Evolutionary conservation across 371 early-diverging fungal genomes (phyloP), one percentile per base, ranked within the genome.

Genomic region (Zopfochytrium polystomum): DNA sequence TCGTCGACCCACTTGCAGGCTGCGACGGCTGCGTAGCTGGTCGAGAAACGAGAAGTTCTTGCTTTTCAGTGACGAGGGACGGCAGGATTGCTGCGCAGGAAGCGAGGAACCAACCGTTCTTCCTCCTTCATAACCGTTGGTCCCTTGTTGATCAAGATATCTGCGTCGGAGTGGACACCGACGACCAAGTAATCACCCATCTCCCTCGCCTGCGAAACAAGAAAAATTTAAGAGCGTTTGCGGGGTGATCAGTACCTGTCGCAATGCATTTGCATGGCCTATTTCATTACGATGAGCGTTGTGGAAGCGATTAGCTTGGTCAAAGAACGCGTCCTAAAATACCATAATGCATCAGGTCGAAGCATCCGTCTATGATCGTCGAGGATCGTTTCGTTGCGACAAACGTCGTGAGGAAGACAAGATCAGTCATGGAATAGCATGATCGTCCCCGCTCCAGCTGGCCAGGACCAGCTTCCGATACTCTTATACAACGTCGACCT

Each of bases 1-100:
- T 90, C 85, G 72, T 97, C 96, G 0, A 85, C 96, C 96, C 96
- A 97, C 70, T 93, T 95, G 82, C 98, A 97, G 6, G 91, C 92
- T 30, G 86, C 88, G 1, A 96, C 93, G 31, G 94, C 91, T 25
- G 90, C 93, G 71, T 93, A 93, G 59, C 93, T 88, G 56, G 7
- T 48, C 20, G 29, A 42, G 20, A 27, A 48, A 29, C 20, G 23
- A 20, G 31, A 5, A 1, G n/a, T 27, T 23, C n/a, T 23, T 52
- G 13, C 27, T 13, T 52, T 27, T 13, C 9, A 52, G 23, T 52
- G 11, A 2, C 4, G 49, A 52, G 38, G 22, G 18, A 5, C 27
- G 13, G 7, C 48, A 7, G n/a, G 7, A 5, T 55, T 22, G 46
- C 20, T 46, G 15, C 44, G 6, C 7, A 25, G 26, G 7, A 9